Evolutionary conservation across 2,329 filamentous ascomycete genomes (phyloP).

Genomic region (Simplicillium aogashimaense): DNA sequence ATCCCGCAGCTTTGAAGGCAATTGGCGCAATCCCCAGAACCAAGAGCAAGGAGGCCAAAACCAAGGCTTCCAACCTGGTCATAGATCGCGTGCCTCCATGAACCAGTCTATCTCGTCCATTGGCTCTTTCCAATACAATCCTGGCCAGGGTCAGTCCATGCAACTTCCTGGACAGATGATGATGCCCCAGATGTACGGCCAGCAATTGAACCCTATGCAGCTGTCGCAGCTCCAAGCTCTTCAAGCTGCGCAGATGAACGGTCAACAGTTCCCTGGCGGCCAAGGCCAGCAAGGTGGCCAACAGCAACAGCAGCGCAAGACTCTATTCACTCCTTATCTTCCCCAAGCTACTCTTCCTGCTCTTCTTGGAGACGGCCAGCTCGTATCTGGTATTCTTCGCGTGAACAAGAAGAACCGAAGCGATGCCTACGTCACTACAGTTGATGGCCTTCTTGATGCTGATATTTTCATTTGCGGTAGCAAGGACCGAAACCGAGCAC

Average conservation of each 20-base stretch:
- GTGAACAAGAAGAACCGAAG: conserved; percentile 99
- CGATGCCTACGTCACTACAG: conserved; percentile 92
- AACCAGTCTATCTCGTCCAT: conserved; percentile 77
- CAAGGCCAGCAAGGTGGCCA: conserved; percentile 66
- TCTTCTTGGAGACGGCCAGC: conserved; percentile 79
- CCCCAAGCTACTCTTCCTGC: conserved; percentile 90
- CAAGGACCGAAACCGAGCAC: conserved; percentile 93
- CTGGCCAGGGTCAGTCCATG: conserved; percentile 76
- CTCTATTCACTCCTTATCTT: conserved; percentile 93
- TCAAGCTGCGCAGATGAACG: conserved; percentile 76
- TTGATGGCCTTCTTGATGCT: conserved; percentile 78
- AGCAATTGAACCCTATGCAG: conserved; percentile 81
- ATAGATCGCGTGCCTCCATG: conserved; percentile 76
- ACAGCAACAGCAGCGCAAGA: conserved; percentile 90
- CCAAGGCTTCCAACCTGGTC: conserved; percentile 81
- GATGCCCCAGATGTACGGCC: conserved; percentile 77
- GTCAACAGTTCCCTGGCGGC: conserved; percentile 61
- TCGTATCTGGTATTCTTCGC: conserved; percentile 90
- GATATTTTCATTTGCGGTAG: conserved; percentile 99
- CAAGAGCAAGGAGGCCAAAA: conserved; percentile 54
- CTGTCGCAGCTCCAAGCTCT: conserved; percentile 85
- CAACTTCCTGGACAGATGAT: conserved; percentile 82
- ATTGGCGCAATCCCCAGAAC: conserved; percentile 77
- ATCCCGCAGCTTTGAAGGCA: conserved; percentile 94
- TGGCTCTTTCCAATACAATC: conserved; percentile 76